Conservation (phyloP, 2,329 filamentous ascomycete species). For the Fusarium succisae region DNA sequence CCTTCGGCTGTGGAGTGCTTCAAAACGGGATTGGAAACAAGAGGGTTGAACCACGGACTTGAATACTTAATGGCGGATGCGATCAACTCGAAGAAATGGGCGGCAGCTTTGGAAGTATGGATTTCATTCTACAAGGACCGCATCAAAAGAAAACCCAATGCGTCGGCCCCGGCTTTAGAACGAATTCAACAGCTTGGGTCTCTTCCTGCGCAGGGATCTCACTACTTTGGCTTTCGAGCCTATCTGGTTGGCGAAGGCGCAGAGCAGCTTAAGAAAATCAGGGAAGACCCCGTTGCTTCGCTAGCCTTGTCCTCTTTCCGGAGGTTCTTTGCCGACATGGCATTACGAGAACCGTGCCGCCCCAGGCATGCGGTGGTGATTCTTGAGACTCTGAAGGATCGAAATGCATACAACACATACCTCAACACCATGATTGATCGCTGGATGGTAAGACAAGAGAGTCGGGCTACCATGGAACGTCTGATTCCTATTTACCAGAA, state of each 20-base stretch:
- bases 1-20: slow-evolving; percentile 53
- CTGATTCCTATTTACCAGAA: slow-evolving; percentile 56
- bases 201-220: slow-evolving; percentile 43
- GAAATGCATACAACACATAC: slow-evolving; percentile 55
- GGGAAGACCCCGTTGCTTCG: slow-evolving; percentile 31
- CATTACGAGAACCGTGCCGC: slow-evolving; percentile 46
- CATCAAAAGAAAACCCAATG: not conserved
- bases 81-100: slow-evolving; percentile 51
- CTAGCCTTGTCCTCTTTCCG: slow-evolving; percentile 43
- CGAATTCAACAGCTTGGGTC: slow-evolving; percentile 37
- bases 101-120: slow-evolving; percentile 50
- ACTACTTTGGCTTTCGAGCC: slow-evolving; percentile 48
- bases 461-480: slow-evolving; percentile 43
- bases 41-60: slow-evolving; percentile 51
- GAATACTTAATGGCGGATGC: slow-evolving; percentile 56
- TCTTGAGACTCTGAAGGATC: slow-evolving; percentile 52
- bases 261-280: slow-evolving; percentile 37
- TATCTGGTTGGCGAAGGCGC: slow-evolving; percentile 44
- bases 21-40: slow-evolving; percentile 48
- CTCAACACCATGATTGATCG: slow-evolving; percentile 48
- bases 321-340: slow-evolving; percentile 45
- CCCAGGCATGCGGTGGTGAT: slow-evolving; percentile 50
- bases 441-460: slow-evolving; percentile 41
- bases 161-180: slow-evolving; percentile 14
- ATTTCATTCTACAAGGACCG: slow-evolving; percentile 44